phyloP scores from a whole-genome alignment of 2,329 filamentous ascomycete species.

The Helotiales sp. region DNA sequence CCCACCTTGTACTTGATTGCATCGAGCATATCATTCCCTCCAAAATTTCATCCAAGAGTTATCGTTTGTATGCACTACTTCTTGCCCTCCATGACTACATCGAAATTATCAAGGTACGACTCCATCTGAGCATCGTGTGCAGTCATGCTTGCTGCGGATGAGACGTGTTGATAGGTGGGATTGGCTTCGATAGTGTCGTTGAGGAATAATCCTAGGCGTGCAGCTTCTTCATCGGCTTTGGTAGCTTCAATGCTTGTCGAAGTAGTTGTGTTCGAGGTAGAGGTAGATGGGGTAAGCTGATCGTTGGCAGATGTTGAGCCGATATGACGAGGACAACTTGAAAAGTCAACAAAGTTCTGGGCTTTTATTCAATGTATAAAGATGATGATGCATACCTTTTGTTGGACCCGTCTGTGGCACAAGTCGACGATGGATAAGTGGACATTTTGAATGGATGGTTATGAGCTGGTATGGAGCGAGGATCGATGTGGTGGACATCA shows the following conservation, averaged over 20 bases:
- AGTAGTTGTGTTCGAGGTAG: background rate
- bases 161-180: slow-evolving; percentile 3
- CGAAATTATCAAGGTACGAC: slow-evolving; percentile 8
- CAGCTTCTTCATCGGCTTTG: background rate
- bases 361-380: no score
- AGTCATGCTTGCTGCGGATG: background rate
- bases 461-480: no score
- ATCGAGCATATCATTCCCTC: background rate
- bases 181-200: background rate
- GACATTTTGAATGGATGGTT: background rate
- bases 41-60: background rate
- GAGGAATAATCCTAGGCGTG: background rate
- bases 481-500: no score
- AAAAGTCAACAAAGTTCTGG: background rate
- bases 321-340: background rate
- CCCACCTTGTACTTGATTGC: background rate
- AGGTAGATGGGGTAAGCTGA: background rate
- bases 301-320: background rate
- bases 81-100: background rate
- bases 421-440: background rate
- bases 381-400: background rate
- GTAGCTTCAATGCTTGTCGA: background rate
- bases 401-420: background rate
- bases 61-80: background rate
- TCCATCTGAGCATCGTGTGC: background rate